These are phyloP conservation scores for Pyrenochaeta sp. DNA, from an alignment of 2,329 filamentous ascomycete species.

Conservation along the genomic window DNA sequence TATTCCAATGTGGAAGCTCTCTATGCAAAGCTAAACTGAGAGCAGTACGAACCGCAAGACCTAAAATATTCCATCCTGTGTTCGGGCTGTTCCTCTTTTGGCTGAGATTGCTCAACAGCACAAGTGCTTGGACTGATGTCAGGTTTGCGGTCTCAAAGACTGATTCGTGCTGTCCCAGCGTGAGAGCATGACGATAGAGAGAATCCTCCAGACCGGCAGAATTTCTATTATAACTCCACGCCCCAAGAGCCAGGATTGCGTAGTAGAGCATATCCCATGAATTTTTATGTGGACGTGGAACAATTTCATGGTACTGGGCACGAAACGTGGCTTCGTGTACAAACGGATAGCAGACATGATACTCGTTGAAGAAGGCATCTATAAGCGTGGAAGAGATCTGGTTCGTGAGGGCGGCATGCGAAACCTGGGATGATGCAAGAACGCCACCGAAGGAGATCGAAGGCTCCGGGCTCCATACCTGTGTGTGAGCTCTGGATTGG, in stretches of 20 bases:
- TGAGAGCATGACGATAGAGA: conserved; percentile 32
- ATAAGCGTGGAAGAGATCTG: conserved; percentile 31
- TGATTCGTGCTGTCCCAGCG: conserved; percentile 34
- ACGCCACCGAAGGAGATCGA: conserved; percentile 22
- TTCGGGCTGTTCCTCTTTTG: conserved; percentile 36
- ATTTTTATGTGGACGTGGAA: conserved; percentile 28
- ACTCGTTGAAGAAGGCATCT: conserved; percentile 35
- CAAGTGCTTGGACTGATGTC: conserved; percentile 33
- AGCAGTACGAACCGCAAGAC: conserved; percentile 33
- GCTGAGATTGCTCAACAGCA: conserved; percentile 33
- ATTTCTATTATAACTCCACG: conserved; percentile 33
- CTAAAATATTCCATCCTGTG: conserved; percentile 35
- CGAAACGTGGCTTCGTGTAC: conserved; percentile 37
- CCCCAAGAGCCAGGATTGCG: conserved; percentile 31
- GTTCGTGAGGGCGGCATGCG: conserved; percentile 28
- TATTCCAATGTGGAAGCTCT: conserved; percentile 38
- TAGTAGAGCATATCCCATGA: conserved; percentile 38
- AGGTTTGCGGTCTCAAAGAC: conserved; percentile 35
- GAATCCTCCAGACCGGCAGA: conserved; percentile 34
- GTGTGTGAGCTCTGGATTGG: conserved; percentile 24
- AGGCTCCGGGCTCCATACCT: conserved; percentile 9
- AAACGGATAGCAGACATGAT: conserved; percentile 35
- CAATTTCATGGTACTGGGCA: conserved; percentile 35
- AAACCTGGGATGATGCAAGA: conserved; percentile 31
- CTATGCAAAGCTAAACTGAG: conserved; percentile 35